Percentiles rank a stretch among this genome's conserved stretches.
Conservation (phyloP, 2,329 filamentous ascomycete species). For the Pestalotiopsis sp. region DNA sequence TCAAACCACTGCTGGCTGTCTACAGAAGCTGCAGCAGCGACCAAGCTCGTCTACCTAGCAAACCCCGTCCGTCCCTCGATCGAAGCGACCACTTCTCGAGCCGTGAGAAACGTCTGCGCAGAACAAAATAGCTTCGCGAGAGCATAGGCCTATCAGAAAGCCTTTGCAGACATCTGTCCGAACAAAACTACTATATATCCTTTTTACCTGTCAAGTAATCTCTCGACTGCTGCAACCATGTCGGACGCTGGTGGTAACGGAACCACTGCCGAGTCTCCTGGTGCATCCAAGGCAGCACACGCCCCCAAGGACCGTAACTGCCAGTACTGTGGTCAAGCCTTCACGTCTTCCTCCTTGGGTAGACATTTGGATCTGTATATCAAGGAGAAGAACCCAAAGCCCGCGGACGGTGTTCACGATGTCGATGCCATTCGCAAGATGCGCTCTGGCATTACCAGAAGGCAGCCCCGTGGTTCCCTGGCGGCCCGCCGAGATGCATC, state of each 20-base stretch:
- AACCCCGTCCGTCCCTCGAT: background rate
- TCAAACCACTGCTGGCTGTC: background rate
- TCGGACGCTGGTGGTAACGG: slow-evolving; percentile 19
- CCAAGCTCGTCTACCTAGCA: background rate
- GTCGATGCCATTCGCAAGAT: slow-evolving; percentile 86
- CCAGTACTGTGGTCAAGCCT: slow-evolving; percentile 84
- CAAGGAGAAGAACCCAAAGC: slow-evolving; percentile 88
- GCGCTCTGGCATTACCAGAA: slow-evolving; percentile 82
- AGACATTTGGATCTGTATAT: slow-evolving; percentile 94
- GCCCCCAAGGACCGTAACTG: slow-evolving; percentile 85
- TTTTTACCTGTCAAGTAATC: background rate
- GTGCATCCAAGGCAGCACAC: slow-evolving; percentile 41
- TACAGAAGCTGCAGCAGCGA: background rate
- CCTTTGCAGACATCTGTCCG: background rate
- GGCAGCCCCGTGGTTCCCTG: slow-evolving; percentile 73
- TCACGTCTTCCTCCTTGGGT: slow-evolving; percentile 91
- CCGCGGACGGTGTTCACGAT: slow-evolving; percentile 84
- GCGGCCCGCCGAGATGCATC: slow-evolving; percentile 62
- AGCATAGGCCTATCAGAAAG: background rate
- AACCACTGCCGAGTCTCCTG: slow-evolving; percentile 34
- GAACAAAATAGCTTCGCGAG: background rate
- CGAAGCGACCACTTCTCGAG: too few species aligned
- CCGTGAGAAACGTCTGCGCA: background rate
- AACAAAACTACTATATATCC: background rate
- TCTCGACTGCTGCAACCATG: slow-evolving; percentile 3